These are phyloP conservation scores for Fusarium albidum DNA, from an alignment of 2,329 filamentous ascomycete species.

Conservation along the genomic window DNA sequence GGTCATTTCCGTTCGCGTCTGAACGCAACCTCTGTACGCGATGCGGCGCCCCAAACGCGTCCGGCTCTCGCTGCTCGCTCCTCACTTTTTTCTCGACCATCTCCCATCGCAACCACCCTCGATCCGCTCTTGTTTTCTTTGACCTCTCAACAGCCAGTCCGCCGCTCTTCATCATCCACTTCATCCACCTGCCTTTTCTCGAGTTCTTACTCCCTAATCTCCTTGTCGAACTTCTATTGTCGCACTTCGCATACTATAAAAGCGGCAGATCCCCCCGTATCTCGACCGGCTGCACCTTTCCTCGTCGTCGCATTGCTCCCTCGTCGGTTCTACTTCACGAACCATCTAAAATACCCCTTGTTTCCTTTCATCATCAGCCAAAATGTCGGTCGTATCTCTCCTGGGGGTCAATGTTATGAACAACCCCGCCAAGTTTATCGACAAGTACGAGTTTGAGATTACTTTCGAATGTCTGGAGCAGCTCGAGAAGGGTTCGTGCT, in stretches of 20 bases:
- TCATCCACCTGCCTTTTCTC: slow-evolving; percentile 18
- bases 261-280: slow-evolving; percentile 10
- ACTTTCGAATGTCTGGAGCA: slow-evolving; percentile 98
- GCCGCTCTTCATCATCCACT: slow-evolving; percentile 24
- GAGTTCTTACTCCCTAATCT: slow-evolving; percentile 7
- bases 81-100: slow-evolving; percentile 33
- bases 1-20: slow-evolving; percentile 13
- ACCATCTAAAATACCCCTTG: background rate
- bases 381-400: slow-evolving; percentile 95
- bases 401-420: slow-evolving; percentile 96
- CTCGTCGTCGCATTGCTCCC: slow-evolving; percentile 5
- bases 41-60: slow-evolving; percentile 40
- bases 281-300: background rate
- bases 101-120: slow-evolving; percentile 36
- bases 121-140: slow-evolving; percentile 38
- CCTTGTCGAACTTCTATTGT: slow-evolving; percentile 13
- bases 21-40: slow-evolving; percentile 43
- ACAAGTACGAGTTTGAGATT: slow-evolving; percentile 96
- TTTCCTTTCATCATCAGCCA: slow-evolving; percentile 28
- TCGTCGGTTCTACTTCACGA: background rate
- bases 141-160: slow-evolving; percentile 23
- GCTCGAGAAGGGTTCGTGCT: slow-evolving; percentile 80
- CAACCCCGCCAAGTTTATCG: slow-evolving; percentile 94
- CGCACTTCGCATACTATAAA: slow-evolving; percentile 11
- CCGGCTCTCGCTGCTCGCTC: slow-evolving; percentile 23